phyloP scores from a whole-genome alignment of 306 rosid species.

The Acacia confusa region DNA sequence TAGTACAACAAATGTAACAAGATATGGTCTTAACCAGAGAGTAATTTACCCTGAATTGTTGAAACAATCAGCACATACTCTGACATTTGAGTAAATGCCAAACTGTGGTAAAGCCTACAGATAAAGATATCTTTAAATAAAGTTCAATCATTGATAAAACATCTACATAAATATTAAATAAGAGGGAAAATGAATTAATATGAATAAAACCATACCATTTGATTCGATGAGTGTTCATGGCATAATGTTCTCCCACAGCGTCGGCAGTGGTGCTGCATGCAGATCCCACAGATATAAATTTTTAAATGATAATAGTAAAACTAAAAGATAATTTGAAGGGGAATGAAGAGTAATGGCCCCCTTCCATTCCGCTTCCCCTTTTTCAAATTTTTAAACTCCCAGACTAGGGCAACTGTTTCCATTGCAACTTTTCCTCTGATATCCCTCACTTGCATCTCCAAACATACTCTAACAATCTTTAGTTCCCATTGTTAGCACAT shows the following conservation, averaged over 20 bases:
- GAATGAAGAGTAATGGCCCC: background rate
- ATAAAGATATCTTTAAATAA: conserved; percentile 19
- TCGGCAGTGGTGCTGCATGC: conserved; percentile 93
- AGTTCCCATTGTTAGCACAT: background rate
- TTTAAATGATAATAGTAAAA: background rate
- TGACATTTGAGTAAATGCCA: conserved; percentile 69
- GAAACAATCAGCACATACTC: conserved; percentile 92
- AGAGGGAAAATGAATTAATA: background rate
- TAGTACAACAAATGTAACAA: conserved; percentile 14
- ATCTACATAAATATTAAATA: background rate
- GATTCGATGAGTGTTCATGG: conserved; percentile 82
- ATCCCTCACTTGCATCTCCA: background rate
- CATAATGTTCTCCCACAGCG: conserved; percentile 94
- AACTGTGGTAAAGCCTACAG: conserved; percentile 85
- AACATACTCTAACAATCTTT: background rate
- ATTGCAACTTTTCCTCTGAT: background rate
- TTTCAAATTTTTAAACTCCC: background rate
- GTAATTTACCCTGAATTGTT: conserved; percentile 62
- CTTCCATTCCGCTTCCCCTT: background rate
- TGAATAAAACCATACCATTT: conserved; percentile 48
- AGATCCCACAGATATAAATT: conserved; percentile 15
- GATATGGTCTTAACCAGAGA: conserved; percentile 11
- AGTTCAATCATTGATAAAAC: conserved; percentile 21
- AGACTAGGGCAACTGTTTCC: background rate
- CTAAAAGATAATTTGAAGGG: background rate